Conservation (phyloP, 169 alveolate genomes). For the Blepharisma undulans region DNA sequence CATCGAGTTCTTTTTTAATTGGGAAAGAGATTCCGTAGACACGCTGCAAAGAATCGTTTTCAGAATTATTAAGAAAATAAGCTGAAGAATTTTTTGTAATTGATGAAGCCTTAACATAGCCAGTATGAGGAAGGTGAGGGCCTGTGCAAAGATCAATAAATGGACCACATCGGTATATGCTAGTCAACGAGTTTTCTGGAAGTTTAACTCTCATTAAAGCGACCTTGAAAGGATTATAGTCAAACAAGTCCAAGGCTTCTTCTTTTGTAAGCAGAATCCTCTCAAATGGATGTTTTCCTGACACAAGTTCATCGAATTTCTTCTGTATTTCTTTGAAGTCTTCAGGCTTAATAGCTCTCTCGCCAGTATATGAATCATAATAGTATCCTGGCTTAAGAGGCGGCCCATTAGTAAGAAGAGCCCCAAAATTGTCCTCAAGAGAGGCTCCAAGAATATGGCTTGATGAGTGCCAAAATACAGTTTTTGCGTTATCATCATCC, state of each 20-base stretch:
- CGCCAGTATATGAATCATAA: conserved; percentile 97
- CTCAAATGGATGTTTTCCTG: conserved; percentile 92
- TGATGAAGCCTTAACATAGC: conserved; percentile 92
- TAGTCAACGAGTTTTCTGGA: conserved; percentile 93
- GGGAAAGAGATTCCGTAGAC: conserved; percentile 99
- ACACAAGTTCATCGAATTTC: conserved; percentile 77
- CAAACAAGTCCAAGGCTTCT: conserved; percentile 96
- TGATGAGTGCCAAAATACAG: conserved; percentile 98
- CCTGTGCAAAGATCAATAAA: conserved; percentile 99
- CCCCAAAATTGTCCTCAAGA: conserved; percentile 95
- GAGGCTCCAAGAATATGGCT: conserved; percentile 97
- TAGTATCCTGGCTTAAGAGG: conserved; percentile 96
- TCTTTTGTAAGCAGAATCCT: conserved; percentile 94
- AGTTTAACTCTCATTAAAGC: conserved; percentile 94
- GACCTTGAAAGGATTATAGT: conserved; percentile 97
- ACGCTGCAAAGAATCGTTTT: conserved; percentile 96
- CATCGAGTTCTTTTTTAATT: conserved; percentile 91
- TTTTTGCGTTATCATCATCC: conserved; percentile 94
- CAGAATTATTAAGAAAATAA: conserved; percentile 97
- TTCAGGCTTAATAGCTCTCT: conserved; percentile 62
- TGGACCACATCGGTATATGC: conserved; percentile 97
- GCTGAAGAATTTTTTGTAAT: conserved; percentile 96
- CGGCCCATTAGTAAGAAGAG: conserved; percentile 96
- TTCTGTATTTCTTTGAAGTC: conserved; percentile 78
- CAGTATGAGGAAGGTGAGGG: conserved; percentile 98